Percentiles rank a stretch among this genome's conserved stretches.
phyloP scores from a whole-genome alignment of 306 rosid genomes.

The Dalbergia oliveri region DNA sequence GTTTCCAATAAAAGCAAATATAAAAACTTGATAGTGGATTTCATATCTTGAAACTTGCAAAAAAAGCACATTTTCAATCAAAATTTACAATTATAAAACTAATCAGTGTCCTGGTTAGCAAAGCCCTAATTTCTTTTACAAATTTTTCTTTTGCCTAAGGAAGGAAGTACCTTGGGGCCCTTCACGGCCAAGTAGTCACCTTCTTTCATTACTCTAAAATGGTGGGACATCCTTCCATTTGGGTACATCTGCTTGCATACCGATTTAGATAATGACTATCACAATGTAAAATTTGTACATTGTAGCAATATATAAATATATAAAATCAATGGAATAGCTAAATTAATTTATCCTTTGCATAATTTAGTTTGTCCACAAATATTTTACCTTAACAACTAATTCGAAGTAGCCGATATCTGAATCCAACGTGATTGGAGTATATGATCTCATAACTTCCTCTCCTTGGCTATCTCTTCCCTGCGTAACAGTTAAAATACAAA shows the following conservation, averaged over 20 bases:
- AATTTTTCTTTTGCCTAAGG: background rate
- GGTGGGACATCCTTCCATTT: slow-evolving; percentile 86
- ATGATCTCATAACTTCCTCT: slow-evolving; percentile 69
- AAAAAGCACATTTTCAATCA: too few species aligned
- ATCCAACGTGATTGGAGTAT: slow-evolving; percentile 87
- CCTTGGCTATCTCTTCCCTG: slow-evolving; percentile 73
- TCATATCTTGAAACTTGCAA: too few species aligned
- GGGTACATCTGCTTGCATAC: slow-evolving; percentile 71
- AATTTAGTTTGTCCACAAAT: background rate
- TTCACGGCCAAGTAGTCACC: slow-evolving; percentile 73
- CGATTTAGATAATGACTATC: background rate
- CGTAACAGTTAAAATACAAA: slow-evolving; percentile 4
- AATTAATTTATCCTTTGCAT: background rate
- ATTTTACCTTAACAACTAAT: slow-evolving; percentile 70
- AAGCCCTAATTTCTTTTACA: background rate
- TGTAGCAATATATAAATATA: background rate
- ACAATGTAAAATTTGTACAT: background rate
- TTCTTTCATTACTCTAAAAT: slow-evolving; percentile 71
- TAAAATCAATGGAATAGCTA: background rate
- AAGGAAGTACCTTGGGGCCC: slow-evolving; percentile 72
- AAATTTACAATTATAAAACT: too few species aligned
- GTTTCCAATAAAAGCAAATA: too few species aligned
- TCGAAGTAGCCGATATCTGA: slow-evolving; percentile 78
- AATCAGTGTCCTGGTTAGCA: too few species aligned
- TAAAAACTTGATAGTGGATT: too few species aligned